Evolutionary conservation across 352 stramenopile genomes (phyloP), one percentile per base, ranked within the genome.

Genomic region (Globisporangium heterothallicum): DNA sequence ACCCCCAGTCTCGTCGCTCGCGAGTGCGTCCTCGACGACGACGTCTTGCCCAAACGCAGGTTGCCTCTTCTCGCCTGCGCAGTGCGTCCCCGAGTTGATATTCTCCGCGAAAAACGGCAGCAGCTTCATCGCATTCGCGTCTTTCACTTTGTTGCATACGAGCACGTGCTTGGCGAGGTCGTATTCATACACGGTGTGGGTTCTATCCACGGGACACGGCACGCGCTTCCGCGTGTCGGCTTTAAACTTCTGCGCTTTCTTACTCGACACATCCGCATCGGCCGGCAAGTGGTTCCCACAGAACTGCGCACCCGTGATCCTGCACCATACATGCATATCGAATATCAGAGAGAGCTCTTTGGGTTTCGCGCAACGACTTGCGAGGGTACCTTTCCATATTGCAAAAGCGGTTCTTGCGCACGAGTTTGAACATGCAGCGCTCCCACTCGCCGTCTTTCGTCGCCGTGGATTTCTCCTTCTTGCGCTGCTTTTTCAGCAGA

Each of bases 401-500:
- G 61, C 83, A 93, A 43, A 70, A 91, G 58, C 83, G 83, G 42
- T 88, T 80, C 63, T 93, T 93, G 47, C 76, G 74, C 61, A 82
- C 66, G 29, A 93, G 63, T 27, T 68, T 72, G 56, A 90, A 91
- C 78, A 91, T 85, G 61, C 83, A 93, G 44, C 78, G 74, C 3
- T 82, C 68, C 83, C 83, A 93, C 49, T 82, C 61, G 29, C 71
- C 79, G 4, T 50, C 61, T 19, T 73, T 59, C 44, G 73, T 78
- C 3, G 72, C 66, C 19, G 66, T 50, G 6, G 56, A 42, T 64
- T 93, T 93, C 1, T 60, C 54, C 42, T 83, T 61, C 56, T 93
- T 93, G 54, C 79, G 77, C 52, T 80, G 70, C 64, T 78, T 76
- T 45, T 73, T 66, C 12, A 40, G 43, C 25, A 58, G 35, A 35